Base-by-base conservation (phyloP, 306 rosid genomes). In the Ormosia semicastrata region DNA sequence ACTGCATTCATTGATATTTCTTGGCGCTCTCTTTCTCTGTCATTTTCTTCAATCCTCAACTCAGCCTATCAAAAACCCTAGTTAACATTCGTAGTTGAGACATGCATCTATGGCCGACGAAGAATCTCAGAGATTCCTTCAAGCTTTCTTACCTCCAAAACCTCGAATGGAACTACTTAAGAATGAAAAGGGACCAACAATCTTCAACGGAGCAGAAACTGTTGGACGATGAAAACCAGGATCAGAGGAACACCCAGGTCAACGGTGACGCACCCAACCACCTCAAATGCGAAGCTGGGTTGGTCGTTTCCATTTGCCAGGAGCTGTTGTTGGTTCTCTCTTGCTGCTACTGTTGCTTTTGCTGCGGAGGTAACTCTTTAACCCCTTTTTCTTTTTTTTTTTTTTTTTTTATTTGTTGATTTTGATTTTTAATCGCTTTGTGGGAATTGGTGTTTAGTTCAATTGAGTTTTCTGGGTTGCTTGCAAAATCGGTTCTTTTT, bases 341-440 rank as follows among this genome's bases (percentile, higher is more conserved):
- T 73, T 84, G 90, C 77, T 84, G 90, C 82, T 87, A 59, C 76
- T 87, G 89, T 18, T 87, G 89, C 81, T 84, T 87, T 81, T 84
- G 90, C 86, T 87, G 90, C 32, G 86, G 88, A 17, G 90, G 90
- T 87, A 76, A 29, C 44, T 29, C 47, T 40, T 44, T 8, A 43
- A 37, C 32, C 47, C 65, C 15, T 46, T 75, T 40, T 63, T 3
- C 2, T 14, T 66, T 1, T 56, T 37, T 33, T 50, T 2, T n/a
- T 36, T 36, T 2, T 17, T 53, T 0, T 0, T 8, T 34, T 11
- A 29, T n/a, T 15, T n/a, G 11, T 17, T 9, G 2, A 0, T 62
- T 50, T 32, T 7, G 1, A 4, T 13, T 3, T 70, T 18, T 52
- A 34, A 33, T 64, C 15, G 30, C 24, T 66, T 0, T 5, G 13